Evolutionary conservation across 345 rosid species (phyloP).

Genomic region (Zanthoxylum bungeanum): DNA sequence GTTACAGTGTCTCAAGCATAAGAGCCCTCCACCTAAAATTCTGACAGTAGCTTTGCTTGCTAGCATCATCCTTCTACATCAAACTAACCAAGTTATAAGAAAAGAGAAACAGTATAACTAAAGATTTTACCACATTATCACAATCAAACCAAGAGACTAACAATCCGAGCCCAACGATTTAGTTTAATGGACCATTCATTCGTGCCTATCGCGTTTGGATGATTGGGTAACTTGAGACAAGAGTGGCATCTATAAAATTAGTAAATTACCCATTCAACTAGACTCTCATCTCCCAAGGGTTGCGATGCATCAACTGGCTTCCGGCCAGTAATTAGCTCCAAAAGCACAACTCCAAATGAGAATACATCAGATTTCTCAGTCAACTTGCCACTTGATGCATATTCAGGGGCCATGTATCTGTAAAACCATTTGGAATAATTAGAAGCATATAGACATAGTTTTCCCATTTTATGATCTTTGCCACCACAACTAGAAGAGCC

Average conservation of each 20-base stretch:
- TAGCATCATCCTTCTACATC: background rate
- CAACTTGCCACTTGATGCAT: slow-evolving; percentile 94
- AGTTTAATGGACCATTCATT: slow-evolving; percentile 6
- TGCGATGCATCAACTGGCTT: slow-evolving; percentile 91
- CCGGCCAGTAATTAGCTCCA: slow-evolving; percentile 94
- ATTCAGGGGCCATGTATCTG: slow-evolving; percentile 99
- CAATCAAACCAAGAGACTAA: background rate
- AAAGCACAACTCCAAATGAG: slow-evolving; percentile 91
- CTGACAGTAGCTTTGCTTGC: background rate
- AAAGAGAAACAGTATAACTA: background rate
- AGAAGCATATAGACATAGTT: background rate
- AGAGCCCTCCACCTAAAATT: background rate
- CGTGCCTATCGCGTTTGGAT: slow-evolving; percentile 3
- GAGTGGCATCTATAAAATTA: background rate
- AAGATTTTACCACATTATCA: background rate
- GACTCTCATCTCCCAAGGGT: slow-evolving; percentile 91
- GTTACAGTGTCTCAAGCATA: background rate
- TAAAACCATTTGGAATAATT: slow-evolving; percentile 13
- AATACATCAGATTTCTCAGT: slow-evolving; percentile 94
- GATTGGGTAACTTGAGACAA: background rate
- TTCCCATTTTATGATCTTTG: background rate
- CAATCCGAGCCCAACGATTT: background rate
- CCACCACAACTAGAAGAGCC: slow-evolving; percentile 2
- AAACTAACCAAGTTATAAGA: background rate
- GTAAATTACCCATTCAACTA: slow-evolving; percentile 99